These are phyloP conservation scores for Cronartium ribicola DNA, from an alignment of 1,284 basidiomycete species.

Conservation along the genomic window DNA sequence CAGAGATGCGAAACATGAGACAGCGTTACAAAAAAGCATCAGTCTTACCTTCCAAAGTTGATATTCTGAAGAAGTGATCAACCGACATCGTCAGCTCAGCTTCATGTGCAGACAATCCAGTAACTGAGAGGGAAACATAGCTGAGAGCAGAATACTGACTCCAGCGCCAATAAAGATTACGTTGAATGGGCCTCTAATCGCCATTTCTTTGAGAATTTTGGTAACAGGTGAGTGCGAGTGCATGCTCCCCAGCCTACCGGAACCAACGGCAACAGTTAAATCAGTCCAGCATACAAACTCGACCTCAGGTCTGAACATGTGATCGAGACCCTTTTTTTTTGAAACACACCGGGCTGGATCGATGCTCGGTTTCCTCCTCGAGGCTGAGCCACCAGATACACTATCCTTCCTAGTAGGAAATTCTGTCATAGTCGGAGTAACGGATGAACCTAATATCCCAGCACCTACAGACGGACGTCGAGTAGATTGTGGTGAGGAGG, in stretches of 20 bases:
- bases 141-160: slow-evolving; percentile 46
- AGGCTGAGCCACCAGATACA: not conserved
- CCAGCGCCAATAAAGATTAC: slow-evolving; percentile 87
- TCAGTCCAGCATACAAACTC: not conserved
- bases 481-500: not conserved
- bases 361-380: slow-evolving; percentile 17
- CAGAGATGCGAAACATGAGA: not conserved
- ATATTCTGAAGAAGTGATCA: slow-evolving; percentile 42
- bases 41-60: slow-evolving; percentile 45
- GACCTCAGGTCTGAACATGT: not conserved
- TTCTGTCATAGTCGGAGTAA: not conserved
- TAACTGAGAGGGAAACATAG: not conserved
- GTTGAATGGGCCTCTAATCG: slow-evolving; percentile 55
- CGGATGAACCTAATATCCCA: slow-evolving; percentile 21
- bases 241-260: slow-evolving; percentile 23
- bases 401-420: not conserved
- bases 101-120: not conserved
- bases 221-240: slow-evolving; percentile 16
- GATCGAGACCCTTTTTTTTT: not conserved
- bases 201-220: slow-evolving; percentile 21
- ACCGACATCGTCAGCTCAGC: slow-evolving; percentile 3
- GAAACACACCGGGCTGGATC: slow-evolving; percentile 22
- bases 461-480: slow-evolving; percentile 22
- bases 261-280: not conserved
- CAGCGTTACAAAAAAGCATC: not conserved